Conservation (phyloP, 2,329 filamentous ascomycete genomes). For the Aspergillus neoniger region DNA sequence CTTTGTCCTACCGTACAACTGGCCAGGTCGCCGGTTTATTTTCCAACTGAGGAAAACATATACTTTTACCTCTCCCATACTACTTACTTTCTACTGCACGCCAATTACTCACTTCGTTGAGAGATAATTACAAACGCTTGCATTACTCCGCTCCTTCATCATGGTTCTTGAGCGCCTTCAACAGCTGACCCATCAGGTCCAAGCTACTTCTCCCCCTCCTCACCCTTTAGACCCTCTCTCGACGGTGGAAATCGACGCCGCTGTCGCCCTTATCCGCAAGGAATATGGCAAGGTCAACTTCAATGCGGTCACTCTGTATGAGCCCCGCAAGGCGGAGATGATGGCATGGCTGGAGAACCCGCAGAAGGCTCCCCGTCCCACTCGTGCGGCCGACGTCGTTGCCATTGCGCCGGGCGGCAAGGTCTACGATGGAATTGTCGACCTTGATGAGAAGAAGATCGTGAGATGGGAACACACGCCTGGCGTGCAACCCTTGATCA, state of each 20-base stretch:
- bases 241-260: conserved; percentile 69
- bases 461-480: conserved; percentile 73
- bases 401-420: conserved; percentile 77
- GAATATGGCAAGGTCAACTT: conserved; percentile 73
- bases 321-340: conserved; percentile 85
- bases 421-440: conserved; percentile 79
- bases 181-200: conserved; percentile 64
- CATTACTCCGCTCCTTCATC: not conserved
- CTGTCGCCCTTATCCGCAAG: conserved; percentile 68
- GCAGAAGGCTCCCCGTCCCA: conserved; percentile 61
- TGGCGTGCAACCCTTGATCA: conserved; percentile 84
- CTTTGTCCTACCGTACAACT: not conserved
- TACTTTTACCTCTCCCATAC: not conserved
- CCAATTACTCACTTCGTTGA: not conserved
- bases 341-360: conserved; percentile 72
- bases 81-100: not conserved
- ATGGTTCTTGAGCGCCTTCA: conserved; percentile 67
- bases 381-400: conserved; percentile 77
- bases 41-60: not conserved
- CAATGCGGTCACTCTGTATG: conserved; percentile 81
- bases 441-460: conserved; percentile 68
- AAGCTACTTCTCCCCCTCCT: conserved; percentile 54
- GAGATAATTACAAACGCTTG: not conserved
- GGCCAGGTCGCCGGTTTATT: conserved; percentile 1
- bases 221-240: conserved; percentile 80